Conservation (phyloP, 306 rosid species). For the Rosa persica region DNA sequence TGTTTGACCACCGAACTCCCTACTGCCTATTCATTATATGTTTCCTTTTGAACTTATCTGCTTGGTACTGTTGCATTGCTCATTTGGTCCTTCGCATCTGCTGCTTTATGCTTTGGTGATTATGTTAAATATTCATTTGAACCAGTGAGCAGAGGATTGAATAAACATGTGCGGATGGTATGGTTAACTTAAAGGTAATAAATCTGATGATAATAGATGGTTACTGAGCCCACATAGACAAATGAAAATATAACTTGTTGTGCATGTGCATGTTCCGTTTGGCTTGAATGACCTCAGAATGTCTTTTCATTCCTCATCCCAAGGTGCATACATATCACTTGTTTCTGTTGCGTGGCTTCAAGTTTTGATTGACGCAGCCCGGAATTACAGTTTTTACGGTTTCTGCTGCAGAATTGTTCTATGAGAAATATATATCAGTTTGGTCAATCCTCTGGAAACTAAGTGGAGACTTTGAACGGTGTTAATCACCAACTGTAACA, state of each 20-base stretch:
- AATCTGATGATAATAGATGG: not conserved
- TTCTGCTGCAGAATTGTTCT: not conserved
- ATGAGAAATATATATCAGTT: not conserved
- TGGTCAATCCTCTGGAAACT: not conserved
- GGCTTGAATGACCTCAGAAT: not conserved
- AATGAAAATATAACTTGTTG: not conserved
- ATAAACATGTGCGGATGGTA: not conserved
- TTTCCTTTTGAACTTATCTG: not conserved
- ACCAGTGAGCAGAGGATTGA: not conserved
- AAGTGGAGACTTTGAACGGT: not conserved
- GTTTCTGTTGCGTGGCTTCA: conserved; percentile 7
- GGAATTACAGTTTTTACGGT: not conserved
- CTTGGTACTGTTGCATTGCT: not conserved
- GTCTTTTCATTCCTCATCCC: not conserved
- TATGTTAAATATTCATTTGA: not conserved
- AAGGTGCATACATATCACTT: not conserved
- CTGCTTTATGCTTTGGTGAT: not conserved
- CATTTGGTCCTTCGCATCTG: not conserved
- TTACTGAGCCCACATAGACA: not conserved
- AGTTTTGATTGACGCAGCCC: not conserved
- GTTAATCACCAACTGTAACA: not conserved
- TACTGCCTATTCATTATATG: not conserved
- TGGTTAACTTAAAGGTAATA: not conserved
- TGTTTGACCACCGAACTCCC: not conserved
- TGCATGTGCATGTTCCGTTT: not conserved